Percentiles rank a stretch among this genome's conserved stretches.
Conservation (phyloP, 192 early-diverging fungal genomes). For the Mortierella antarctica region DNA sequence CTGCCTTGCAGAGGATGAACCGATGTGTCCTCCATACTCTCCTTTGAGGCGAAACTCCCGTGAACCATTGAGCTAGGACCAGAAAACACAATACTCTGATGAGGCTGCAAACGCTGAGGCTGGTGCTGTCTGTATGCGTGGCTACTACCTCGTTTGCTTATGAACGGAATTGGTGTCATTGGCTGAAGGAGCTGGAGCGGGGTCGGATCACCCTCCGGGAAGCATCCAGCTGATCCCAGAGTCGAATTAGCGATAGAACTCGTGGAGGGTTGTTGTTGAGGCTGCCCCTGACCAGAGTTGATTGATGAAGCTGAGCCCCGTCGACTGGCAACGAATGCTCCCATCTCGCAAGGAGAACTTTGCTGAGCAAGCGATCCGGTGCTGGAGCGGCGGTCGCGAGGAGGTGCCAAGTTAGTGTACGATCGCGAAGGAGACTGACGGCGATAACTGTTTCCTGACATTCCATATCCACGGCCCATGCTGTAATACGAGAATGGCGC, state of each 20-base stretch:
- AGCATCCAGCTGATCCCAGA: background rate
- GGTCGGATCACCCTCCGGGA: slow-evolving; percentile 23
- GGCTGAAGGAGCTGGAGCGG: slow-evolving; percentile 28
- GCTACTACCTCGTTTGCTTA: slow-evolving; percentile 43
- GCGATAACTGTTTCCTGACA: background rate
- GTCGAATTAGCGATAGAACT: background rate
- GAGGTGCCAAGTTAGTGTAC: slow-evolving; percentile 1
- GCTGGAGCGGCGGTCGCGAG: slow-evolving; percentile 37
- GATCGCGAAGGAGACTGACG: background rate
- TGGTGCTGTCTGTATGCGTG: slow-evolving; percentile 23
- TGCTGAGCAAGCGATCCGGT: slow-evolving; percentile 38
- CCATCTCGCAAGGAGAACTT: slow-evolving; percentile 38
- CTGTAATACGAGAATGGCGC: background rate
- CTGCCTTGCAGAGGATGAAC: slow-evolving; percentile 9
- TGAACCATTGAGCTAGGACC: background rate
- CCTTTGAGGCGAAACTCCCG: slow-evolving; percentile 9
- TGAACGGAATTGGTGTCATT: slow-evolving; percentile 33
- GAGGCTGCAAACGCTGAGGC: background rate
- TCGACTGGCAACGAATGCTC: slow-evolving; percentile 43
- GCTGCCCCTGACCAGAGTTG: slow-evolving; percentile 4
- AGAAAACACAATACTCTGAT: background rate
- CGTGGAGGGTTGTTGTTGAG: background rate
- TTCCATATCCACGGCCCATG: background rate
- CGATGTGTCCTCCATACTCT: slow-evolving; percentile 10
- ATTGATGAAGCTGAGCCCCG: slow-evolving; percentile 44